Evolutionary conservation across 768 basidiomycete species (phyloP).

Genomic region (Aureoboletus auriporus): DNA sequence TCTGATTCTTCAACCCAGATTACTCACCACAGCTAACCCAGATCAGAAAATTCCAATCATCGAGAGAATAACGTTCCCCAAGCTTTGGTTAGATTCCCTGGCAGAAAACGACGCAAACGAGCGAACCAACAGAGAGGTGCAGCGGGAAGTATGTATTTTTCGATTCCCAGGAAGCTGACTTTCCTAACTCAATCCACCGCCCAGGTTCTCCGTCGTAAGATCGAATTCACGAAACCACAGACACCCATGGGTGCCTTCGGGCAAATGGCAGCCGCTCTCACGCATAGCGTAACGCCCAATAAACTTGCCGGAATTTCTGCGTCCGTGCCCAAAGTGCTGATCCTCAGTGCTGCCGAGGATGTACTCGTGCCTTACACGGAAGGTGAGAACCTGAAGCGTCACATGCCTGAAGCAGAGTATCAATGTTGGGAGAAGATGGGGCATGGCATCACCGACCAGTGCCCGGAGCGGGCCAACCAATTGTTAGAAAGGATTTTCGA

Average conservation of each 20-base stretch:
- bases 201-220: slow-evolving; percentile 45
- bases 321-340: slow-evolving; percentile 62
- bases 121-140: slow-evolving; percentile 62
- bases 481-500: slow-evolving; percentile 53
- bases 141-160: slow-evolving; percentile 42
- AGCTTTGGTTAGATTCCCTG: slow-evolving; percentile 52
- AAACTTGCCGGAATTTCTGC: slow-evolving; percentile 47
- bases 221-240: slow-evolving; percentile 55
- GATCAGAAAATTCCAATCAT: slow-evolving; percentile 46
- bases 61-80: slow-evolving; percentile 57
- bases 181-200: neutral
- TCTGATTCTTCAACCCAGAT: slow-evolving; percentile 28
- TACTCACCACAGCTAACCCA: slow-evolving; percentile 34
- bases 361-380: slow-evolving; percentile 49
- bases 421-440: slow-evolving; percentile 58
- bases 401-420: slow-evolving; percentile 57
- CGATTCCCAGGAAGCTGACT: neutral
- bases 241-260: slow-evolving; percentile 58
- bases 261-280: slow-evolving; percentile 67
- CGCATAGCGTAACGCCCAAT: slow-evolving; percentile 52
- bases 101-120: slow-evolving; percentile 40
- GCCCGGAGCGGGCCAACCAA: slow-evolving; percentile 45
- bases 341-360: slow-evolving; percentile 68
- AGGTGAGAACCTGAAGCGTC: slow-evolving; percentile 46
- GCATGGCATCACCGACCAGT: slow-evolving; percentile 57